Base-by-base conservation (phyloP, 1,284 basidiomycete species). In the Chondrostereum purpureum region DNA sequence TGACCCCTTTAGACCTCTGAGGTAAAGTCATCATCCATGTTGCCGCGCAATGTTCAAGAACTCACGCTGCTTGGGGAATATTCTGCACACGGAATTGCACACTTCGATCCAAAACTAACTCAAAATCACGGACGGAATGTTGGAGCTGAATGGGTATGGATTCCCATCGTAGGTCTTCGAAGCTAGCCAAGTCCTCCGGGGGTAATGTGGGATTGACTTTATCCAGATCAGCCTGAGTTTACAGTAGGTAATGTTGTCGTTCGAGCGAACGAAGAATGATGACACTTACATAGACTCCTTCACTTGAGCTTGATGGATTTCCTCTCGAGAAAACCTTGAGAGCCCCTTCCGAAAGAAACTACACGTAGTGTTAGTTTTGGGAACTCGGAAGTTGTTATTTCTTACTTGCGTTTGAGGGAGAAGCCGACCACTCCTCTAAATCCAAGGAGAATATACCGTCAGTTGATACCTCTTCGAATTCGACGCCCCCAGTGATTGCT, bases 401-500 rank as follows among this genome's bases (percentile, higher is more conserved):
- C n/a, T n/a, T n/a, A n/a, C n/a, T n/a, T n/a, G n/a, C n/a, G n/a
- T n/a, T n/a, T n/a, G n/a, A n/a, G n/a, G n/a, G n/a, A n/a, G n/a
- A n/a, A n/a, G n/a, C n/a, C 24, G 41, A 37, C 17, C 42, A 44
- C 4, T 16, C 13, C 22, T 53, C 44, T 13, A 83, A 53, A 49
- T 79, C 71, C 13, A 88, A 52, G 40, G 63, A 68, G 58, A 75
- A 82, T 18, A 91, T 68, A 24, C 63, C 59, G 3, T 73, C 65
- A 8, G 87, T 87, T 5, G 73, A 61, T 14, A 92, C 53, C 53
- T 91, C 88, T 50, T 80, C 73, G 23, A 85, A 73, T 0, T 66
- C 53, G 48, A 63, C 47, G 50, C 69, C 58, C 5, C 55, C 38
- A 4, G 82, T 82, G 27, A 62, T 60, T n/a, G 85, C 83, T 2